Base-by-base conservation (phyloP, 2,329 filamentous ascomycete species). In the Verticillium tricorpus region DNA sequence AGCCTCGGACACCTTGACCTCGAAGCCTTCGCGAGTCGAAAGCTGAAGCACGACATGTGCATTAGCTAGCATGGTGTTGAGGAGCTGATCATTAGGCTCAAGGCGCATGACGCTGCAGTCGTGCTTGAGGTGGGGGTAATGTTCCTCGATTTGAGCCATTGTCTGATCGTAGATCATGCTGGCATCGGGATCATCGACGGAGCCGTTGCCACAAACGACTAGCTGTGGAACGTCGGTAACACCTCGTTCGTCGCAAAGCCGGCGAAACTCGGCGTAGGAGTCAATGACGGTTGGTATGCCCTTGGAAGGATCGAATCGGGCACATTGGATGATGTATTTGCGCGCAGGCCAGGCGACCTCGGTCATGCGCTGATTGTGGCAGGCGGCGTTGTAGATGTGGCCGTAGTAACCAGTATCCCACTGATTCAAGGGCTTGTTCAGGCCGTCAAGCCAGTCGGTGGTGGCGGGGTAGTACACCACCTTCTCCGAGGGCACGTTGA, bases 1-100 rank as follows among this genome's bases (percentile, higher is more conserved):
- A 1, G 90, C 91, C 74, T 95, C 92, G 0, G 89, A 92, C 5
- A 95, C 90, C 75, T 95, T 95, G 68, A 95, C 89, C 74, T 95
- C 91, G 68, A 95, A 95, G 0, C 91, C 91, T 71, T 95, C 91
- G 39, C 90, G 85, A 0, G 89, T 93, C 2, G 90, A 93, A 6
- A 95, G 85, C 73, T 95, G 91, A 8, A 95, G 82, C 0, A 89
- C 89, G 8, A 93, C 85, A 61, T 88, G 85, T 0, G 90, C 87
- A 58, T 89, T 88, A 40, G 88, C 86, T 64, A 95, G 82, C 52
- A 95, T 78, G 0, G 87, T 85, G 73, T 95, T 93, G 68, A 95
- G 85, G 22, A 93, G 81, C 73, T 95, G 91, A 69, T 95, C 91
- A 12, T 88, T 90, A 32, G 91, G 89, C 0, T 89, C 86, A 1